Conservation (phyloP, 192 early-diverging fungal species). For the Linnemannia zychae region DNA sequence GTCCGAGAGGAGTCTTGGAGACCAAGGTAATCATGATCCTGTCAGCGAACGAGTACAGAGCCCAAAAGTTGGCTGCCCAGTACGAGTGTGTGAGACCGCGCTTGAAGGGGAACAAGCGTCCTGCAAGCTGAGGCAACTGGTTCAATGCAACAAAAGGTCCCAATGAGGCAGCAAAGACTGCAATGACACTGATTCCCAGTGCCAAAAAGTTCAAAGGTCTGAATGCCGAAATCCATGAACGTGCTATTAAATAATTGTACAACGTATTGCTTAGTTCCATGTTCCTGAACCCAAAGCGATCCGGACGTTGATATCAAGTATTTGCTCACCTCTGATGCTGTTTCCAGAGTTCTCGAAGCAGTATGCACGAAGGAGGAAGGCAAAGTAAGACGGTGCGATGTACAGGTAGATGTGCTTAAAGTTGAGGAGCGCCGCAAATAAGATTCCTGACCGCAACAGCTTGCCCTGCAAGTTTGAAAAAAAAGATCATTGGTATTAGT, state of each 20-base stretch:
- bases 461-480: conserved; percentile 58
- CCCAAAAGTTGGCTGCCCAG: conserved; percentile 99
- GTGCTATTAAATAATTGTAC: conserved; percentile 16
- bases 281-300: neutral
- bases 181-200: conserved; percentile 73
- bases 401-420: conserved; percentile 98
- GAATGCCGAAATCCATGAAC: conserved; percentile 52
- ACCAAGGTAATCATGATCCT: conserved; percentile 74
- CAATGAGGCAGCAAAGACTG: conserved; percentile 85
- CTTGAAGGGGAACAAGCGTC: conserved; percentile 95
- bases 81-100: conserved; percentile 96
- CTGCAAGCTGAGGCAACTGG: conserved; percentile 83
- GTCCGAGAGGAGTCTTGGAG: conserved; percentile 38
- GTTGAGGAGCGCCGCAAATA: conserved; percentile 92
- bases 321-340: conserved; percentile 38
- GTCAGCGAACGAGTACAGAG: conserved; percentile 88
- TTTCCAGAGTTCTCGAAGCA: conserved; percentile 69
- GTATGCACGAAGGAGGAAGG: conserved; percentile 85
- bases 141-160: conserved; percentile 80
- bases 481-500: neutral
- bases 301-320: no score
- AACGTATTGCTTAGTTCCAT: neutral
- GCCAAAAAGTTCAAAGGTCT: conserved; percentile 63
- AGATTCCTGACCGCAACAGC: conserved; percentile 73
- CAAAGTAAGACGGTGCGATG: conserved; percentile 93